These are phyloP conservation scores for Setomelanomma holmii DNA, from an alignment of 2,329 filamentous ascomycete species.

Conservation along the genomic window DNA sequence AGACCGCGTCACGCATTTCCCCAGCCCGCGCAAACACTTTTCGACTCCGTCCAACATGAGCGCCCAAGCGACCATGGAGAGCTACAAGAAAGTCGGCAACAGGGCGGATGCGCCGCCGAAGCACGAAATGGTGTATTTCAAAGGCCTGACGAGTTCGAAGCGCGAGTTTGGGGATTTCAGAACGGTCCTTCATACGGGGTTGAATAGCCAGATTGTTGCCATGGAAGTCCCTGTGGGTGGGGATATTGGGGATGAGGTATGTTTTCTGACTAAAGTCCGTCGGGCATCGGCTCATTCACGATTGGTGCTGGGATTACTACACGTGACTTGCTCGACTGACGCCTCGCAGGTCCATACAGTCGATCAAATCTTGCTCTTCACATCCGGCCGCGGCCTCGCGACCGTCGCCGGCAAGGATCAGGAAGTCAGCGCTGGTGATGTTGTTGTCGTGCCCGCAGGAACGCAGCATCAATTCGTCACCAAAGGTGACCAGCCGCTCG, in stretches of 20 bases:
- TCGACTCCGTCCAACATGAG: slow-evolving; percentile 22
- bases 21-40: slow-evolving; percentile 1
- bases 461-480: slow-evolving; percentile 73
- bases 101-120: slow-evolving; percentile 35
- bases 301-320: not conserved
- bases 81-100: slow-evolving; percentile 37
- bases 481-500: slow-evolving; percentile 64
- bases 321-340: not conserved
- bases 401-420: slow-evolving; percentile 67
- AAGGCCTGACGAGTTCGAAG: slow-evolving; percentile 61
- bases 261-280: slow-evolving; percentile 4
- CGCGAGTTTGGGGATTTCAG: slow-evolving; percentile 66
- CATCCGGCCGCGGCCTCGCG: slow-evolving; percentile 64
- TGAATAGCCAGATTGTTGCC: slow-evolving; percentile 68
- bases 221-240: slow-evolving; percentile 70
- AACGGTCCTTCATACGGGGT: slow-evolving; percentile 67
- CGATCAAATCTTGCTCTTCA: slow-evolving; percentile 71
- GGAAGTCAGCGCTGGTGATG: slow-evolving; percentile 61
- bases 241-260: slow-evolving; percentile 71
- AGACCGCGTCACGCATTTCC: not conserved
- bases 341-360: slow-evolving; percentile 60
- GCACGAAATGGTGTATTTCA: slow-evolving; percentile 67
- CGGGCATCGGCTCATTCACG: not conserved
- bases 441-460: slow-evolving; percentile 69
- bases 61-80: not conserved